Base-by-base conservation (phyloP, 495 filamentous ascomycete species). In the Podospora pseudoanserina region DNA sequence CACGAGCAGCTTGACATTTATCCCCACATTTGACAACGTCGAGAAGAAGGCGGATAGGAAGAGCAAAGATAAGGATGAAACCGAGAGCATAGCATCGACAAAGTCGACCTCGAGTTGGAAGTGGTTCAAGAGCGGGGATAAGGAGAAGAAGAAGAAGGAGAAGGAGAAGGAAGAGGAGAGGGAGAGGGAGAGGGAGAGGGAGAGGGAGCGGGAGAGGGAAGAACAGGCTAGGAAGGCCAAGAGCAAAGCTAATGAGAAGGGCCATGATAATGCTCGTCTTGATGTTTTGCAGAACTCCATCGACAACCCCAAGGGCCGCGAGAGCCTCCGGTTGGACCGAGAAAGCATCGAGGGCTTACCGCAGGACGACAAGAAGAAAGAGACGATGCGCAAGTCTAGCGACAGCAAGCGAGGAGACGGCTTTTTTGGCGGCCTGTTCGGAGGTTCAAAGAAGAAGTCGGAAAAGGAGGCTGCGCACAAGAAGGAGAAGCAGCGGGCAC, bases 51-150 rank as follows among this genome's bases (percentile, higher is more conserved):
- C 86, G 63, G 83, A 85, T 13, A 91, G 79, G 73, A 86, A 89
- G 74, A 85, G 87, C 81, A 90, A 79, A 83, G 89, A 72, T 16
- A 79, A 81, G 30, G 77, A 78, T 15, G 82, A 83, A 34, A 79
- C 82, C 30, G 81, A 81, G 6, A 76, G 77, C 59, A 72, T 77
- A 4, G 60, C 68, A 15, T 77, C 81, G 4, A 83, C 89, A 67
- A 97, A 97, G 77, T 91, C 91, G n/a, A 92, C 91, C 70, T 93
- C 91, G 85, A 89, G 91, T 66, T 96, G 93, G 92, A 81, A 81
- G 23, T 84, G 81, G 81, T 82, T 84, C 75, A 84, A 83, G 72
- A 79, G 79, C 54, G 78, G 79, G 26, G 78, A 79, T 32, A 81
- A 82, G 65, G 77, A 78, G 11, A 79, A 80, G 72, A 75, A 80